Base-by-base conservation (phyloP, 192 early-diverging fungal species). In the Rhizoclosmatium sp. region DNA sequence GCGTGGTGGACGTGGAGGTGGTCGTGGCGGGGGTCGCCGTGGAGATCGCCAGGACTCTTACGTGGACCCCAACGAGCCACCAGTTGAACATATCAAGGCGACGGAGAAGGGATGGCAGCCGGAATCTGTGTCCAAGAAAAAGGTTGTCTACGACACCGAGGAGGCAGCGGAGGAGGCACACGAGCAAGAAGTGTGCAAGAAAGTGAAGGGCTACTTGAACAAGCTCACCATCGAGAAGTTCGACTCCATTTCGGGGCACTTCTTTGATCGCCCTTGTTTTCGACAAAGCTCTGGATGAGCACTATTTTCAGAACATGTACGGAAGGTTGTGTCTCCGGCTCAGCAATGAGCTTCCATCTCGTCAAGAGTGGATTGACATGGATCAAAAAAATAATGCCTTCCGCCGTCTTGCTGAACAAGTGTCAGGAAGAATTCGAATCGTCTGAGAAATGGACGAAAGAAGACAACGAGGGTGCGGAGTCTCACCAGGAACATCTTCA, bases 151-250 rank as follows among this genome's bases (percentile, higher is more conserved):
- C 21, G 85, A 87, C 23, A 87, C 70, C 14, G 82, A 46, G 7
- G 89, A 89, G 71, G 81, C 84, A 0, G 64, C 81, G 7, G 62
- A 46, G 1, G 80, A 81, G 59, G 62, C 67, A 45, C 48, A 80
- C 47, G 74, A 72, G 5, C 78, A 48, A 0, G 59, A 77, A n/a
- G 71, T 82, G 19, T 42, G 14, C 49, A 87, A 90, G 59, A 93
- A 95, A 90, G 92, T 94, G 19, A 95, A 94, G 87, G 90, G 91
- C 72, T 86, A 97, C 21, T 87, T 99, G 70, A 99, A 99, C 91
- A 99, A 99, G 90, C 84, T 99, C 71, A 97, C 98, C 2, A 85
- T 94, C 0, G 98, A 99, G 80, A 97, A 95, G 85, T 99, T 99
- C 81, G 94, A 95, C 44, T 81, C 84, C 14, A 91, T 99, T 40